Evolutionary conservation across 805 yeast species (phyloP).

Genomic region (Kodamaea kaohsiungensis): DNA sequence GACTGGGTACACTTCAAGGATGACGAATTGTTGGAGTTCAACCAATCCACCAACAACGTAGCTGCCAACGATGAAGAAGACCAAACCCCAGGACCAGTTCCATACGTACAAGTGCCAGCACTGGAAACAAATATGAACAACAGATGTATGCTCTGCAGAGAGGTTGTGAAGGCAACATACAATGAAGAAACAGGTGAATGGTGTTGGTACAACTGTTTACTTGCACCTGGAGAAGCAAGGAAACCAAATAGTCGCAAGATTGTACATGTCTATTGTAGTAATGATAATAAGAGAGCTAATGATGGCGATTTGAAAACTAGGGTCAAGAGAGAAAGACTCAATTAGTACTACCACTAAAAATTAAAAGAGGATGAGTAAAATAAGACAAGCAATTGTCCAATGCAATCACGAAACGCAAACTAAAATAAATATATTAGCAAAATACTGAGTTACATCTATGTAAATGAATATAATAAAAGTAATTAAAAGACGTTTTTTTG

Average conservation of each 20-base stretch:
- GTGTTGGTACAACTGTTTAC: slow-evolving; percentile 44
- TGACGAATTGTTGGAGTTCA: slow-evolving; percentile 46
- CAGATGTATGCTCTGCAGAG: slow-evolving; percentile 43
- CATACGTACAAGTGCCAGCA: slow-evolving; percentile 19
- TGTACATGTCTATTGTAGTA: slow-evolving; percentile 40
- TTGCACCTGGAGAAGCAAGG: slow-evolving; percentile 35
- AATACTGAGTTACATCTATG: too few species aligned
- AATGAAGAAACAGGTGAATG: slow-evolving; percentile 48
- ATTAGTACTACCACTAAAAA: not conserved
- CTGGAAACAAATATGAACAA: slow-evolving; percentile 36
- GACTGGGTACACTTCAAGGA: slow-evolving; percentile 79
- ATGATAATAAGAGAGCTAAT: slow-evolving; percentile 34
- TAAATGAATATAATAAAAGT: too few species aligned
- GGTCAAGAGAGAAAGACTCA: slow-evolving; percentile 26
- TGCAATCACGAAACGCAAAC: too few species aligned
- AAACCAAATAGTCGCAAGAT: slow-evolving; percentile 35
- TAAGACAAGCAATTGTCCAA: too few species aligned
- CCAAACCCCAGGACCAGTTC: slow-evolving; percentile 4
- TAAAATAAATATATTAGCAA: too few species aligned
- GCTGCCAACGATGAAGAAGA: slow-evolving; percentile 9
- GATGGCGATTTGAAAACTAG: slow-evolving; percentile 24
- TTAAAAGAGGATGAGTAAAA: not conserved
- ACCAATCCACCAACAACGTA: slow-evolving; percentile 3
- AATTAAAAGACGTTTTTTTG: too few species aligned
- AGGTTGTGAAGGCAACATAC: slow-evolving; percentile 42